A percentile compares a stretch with the other conserved stretches of the same genome.
These are phyloP conservation scores for Fraxinus greggii DNA, from an alignment of 305 asterid genomes.

Conservation along the genomic window DNA sequence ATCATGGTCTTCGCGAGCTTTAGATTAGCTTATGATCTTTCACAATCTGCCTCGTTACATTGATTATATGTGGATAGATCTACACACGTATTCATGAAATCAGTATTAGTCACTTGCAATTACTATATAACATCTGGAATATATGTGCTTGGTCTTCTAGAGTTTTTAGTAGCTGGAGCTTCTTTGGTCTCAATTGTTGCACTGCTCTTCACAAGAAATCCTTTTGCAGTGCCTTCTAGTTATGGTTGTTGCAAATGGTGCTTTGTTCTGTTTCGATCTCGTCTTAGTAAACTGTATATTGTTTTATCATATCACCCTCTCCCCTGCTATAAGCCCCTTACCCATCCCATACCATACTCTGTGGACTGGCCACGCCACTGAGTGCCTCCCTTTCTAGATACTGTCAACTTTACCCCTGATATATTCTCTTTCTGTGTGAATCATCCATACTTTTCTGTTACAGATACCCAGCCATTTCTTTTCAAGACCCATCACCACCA, in stretches of 20 bases:
- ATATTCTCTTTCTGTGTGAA: neutral
- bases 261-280: neutral
- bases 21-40: neutral
- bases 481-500: neutral
- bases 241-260: constrained; percentile 3
- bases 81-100: neutral
- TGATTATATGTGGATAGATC: neutral
- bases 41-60: neutral
- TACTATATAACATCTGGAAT: neutral
- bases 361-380: neutral
- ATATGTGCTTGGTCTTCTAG: neutral
- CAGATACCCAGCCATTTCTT: neutral
- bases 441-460: neutral
- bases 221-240: neutral
- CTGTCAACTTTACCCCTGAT: neutral
- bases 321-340: neutral
- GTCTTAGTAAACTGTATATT: neutral
- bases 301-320: neutral
- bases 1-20: neutral
- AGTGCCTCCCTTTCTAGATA: neutral
- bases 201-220: neutral
- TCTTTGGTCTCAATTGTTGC: neutral
- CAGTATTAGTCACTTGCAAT: neutral
- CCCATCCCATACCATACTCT: neutral
- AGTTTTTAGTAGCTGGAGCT: neutral